These are phyloP conservation scores for Hura crepitans DNA, from an alignment of 441 rosid species.

Conservation along the genomic window DNA sequence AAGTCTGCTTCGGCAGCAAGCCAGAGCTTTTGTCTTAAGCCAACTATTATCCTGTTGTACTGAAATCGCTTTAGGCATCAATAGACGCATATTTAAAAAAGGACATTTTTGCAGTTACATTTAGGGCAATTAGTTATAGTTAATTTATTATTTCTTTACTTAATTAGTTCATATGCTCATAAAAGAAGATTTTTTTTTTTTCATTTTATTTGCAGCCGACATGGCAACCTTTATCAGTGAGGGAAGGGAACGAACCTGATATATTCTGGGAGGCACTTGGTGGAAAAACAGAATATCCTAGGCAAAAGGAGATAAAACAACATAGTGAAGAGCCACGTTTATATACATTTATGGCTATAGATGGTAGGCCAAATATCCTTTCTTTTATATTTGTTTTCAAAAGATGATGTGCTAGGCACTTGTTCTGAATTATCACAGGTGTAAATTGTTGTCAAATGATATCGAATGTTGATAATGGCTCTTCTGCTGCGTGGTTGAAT, in stretches of 20 bases:
- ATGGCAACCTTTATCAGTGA: slow-evolving; percentile 66
- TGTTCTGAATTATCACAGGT: slow-evolving; percentile 43
- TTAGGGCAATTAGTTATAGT: not conserved
- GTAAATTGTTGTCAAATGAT: slow-evolving; percentile 31
- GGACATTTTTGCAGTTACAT: not conserved
- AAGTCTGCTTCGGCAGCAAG: not conserved
- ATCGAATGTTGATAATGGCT: slow-evolving; percentile 40
- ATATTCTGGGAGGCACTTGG: slow-evolving; percentile 80
- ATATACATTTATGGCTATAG: slow-evolving; percentile 41
- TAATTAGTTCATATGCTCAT: not conserved
- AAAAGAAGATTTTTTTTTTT: slow-evolving; percentile 5
- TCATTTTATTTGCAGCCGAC: slow-evolving; percentile 55
- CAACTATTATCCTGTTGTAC: not conserved
- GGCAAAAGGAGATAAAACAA: slow-evolving; percentile 49
- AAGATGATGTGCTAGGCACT: slow-evolving; percentile 39
- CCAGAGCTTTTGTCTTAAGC: not conserved
- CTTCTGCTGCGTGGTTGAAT: slow-evolving; percentile 36
- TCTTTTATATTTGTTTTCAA: slow-evolving; percentile 25
- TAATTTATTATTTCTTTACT: too few relatives aligned
- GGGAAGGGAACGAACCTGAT: slow-evolving; percentile 89
- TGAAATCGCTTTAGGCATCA: not conserved
- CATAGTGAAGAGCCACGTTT: slow-evolving; percentile 64
- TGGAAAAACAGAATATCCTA: slow-evolving; percentile 74
- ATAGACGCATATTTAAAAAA: not conserved
- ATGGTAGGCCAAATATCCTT: slow-evolving; percentile 50